phyloP scores from a whole-genome alignment of 2,329 filamentous ascomycete genomes.

The Paradendryphiella salina region DNA sequence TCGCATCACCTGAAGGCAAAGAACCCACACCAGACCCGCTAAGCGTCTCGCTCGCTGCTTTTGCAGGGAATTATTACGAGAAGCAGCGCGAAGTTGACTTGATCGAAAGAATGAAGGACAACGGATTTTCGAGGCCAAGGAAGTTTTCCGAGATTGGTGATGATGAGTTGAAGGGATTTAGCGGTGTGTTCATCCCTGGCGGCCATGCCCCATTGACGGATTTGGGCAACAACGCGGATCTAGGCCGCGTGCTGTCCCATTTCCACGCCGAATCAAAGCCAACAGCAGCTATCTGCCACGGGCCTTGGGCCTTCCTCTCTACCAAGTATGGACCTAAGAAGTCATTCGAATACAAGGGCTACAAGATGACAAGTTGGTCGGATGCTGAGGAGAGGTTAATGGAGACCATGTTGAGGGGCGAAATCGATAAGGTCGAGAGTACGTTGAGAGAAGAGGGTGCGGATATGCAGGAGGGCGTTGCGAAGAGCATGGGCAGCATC shows the following conservation, averaged over 20 bases:
- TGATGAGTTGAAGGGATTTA: constrained; percentile 46
- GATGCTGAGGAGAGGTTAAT: constrained; percentile 53
- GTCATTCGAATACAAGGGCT: constrained; percentile 52
- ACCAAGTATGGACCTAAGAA: constrained; percentile 44
- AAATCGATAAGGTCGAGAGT: constrained; percentile 51
- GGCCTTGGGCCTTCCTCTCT: constrained; percentile 52
- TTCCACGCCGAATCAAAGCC: constrained; percentile 51
- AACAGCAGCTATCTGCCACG: constrained; percentile 54
- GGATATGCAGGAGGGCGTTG: constrained; percentile 50
- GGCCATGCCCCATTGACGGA: constrained; percentile 52
- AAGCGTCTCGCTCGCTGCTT: constrained; percentile 49
- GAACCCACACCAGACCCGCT: constrained; percentile 50
- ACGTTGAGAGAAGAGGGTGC: constrained; percentile 48
- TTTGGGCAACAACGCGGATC: constrained; percentile 48
- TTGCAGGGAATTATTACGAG: constrained; percentile 54
- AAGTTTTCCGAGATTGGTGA: constrained; percentile 48
- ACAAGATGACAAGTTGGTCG: constrained; percentile 52
- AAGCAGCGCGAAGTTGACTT: constrained; percentile 48
- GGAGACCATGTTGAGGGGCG: constrained; percentile 50
- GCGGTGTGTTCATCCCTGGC: constrained; percentile 52
- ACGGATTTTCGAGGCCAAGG: constrained; percentile 48
- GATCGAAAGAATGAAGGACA: constrained; percentile 52
- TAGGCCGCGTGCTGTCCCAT: constrained; percentile 49
- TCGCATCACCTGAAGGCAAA: constrained; percentile 51
- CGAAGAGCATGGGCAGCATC: constrained; percentile 48